A percentile compares a stretch with the other conserved stretches of the same genome.
Evolutionary conservation across 495 filamentous ascomycete genomes (phyloP).

Genomic region (Penicillium coprophilum): DNA sequence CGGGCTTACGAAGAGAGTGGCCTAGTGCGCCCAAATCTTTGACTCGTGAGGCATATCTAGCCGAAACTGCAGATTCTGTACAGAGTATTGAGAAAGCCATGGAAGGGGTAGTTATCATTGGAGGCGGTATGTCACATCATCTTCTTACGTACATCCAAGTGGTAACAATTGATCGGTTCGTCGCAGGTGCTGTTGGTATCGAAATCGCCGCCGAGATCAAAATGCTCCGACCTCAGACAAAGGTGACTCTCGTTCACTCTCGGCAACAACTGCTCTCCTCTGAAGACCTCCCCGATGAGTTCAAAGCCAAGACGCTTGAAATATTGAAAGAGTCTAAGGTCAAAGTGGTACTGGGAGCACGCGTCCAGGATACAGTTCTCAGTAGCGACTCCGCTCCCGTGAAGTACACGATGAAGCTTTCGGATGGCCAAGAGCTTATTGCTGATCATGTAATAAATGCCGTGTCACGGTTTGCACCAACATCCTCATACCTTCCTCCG

Average conservation of each 20-base stretch:
- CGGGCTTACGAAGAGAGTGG: conserved; percentile 56
- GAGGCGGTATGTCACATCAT: neutral
- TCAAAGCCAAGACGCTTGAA: conserved; percentile 49
- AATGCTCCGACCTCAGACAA: conserved; percentile 44
- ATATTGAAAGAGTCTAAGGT: conserved; percentile 51
- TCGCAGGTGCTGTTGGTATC: conserved; percentile 56
- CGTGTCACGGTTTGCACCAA: conserved; percentile 49
- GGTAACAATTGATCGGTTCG: neutral
- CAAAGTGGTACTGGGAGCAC: conserved; percentile 26
- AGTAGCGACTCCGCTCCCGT: conserved; percentile 33
- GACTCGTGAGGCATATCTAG: conserved; percentile 47
- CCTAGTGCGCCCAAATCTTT: conserved; percentile 55
- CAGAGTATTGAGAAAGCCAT: conserved; percentile 1
- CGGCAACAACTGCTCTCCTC: conserved; percentile 55
- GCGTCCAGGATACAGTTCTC: conserved; percentile 5
- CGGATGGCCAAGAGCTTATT: conserved; percentile 47
- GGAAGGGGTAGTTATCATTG: conserved; percentile 51
- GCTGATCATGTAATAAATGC: conserved; percentile 56
- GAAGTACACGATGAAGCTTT: conserved; percentile 43
- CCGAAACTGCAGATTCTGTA: conserved; percentile 38
- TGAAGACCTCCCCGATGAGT: conserved; percentile 57
- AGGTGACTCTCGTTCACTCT: conserved; percentile 60
- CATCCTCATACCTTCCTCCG: conserved; percentile 49
- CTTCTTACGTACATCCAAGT: conserved; percentile 4
- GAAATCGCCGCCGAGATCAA: conserved; percentile 64